Conservation (phyloP, 805 yeast species). For the Nakazawaea pomicola region DNA sequence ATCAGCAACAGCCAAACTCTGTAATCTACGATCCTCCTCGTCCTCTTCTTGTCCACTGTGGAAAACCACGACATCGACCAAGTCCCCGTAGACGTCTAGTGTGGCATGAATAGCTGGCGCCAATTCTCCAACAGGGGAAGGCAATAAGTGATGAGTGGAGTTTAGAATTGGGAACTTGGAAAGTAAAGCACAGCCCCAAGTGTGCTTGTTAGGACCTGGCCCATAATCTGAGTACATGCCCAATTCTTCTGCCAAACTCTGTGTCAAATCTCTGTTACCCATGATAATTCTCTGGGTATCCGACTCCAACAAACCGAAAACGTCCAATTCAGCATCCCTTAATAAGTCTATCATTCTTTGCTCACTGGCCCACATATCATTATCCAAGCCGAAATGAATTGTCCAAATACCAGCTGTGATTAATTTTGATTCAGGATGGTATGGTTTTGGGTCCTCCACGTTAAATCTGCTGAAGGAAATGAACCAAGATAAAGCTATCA, state of each 20-base stretch:
- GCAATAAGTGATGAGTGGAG: slow-evolving; percentile 86
- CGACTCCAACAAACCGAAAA: slow-evolving; percentile 84
- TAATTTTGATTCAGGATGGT: slow-evolving; percentile 62
- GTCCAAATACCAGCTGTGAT: slow-evolving; percentile 98
- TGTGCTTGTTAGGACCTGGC: slow-evolving; percentile 96
- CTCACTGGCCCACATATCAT: slow-evolving; percentile 97
- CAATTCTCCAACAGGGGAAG: slow-evolving; percentile 95
- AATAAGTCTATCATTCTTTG: slow-evolving; percentile 82
- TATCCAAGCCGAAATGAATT: slow-evolving; percentile 93
- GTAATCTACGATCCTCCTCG: slow-evolving; percentile 85
- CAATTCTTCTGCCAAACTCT: slow-evolving; percentile 83
- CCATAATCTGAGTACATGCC: slow-evolving; percentile 96
- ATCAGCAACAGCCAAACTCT: slow-evolving; percentile 67
- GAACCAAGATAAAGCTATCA: slow-evolving; percentile 18
- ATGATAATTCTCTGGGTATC: slow-evolving; percentile 92
- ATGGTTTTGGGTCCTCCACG: slow-evolving; percentile 58
- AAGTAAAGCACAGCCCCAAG: slow-evolving; percentile 94
- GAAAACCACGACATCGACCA: slow-evolving; percentile 91
- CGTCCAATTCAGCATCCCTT: slow-evolving; percentile 82
- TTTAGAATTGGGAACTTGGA: slow-evolving; percentile 91
- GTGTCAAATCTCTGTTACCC: slow-evolving; percentile 94
- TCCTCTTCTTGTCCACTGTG: slow-evolving; percentile 99
- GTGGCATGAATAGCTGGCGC: slow-evolving; percentile 99
- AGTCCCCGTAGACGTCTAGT: slow-evolving; percentile 80
- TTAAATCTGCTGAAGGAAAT: slow-evolving; percentile 55